phyloP scores from a whole-genome alignment of 2,329 filamentous ascomycete genomes.

The Hysterium pulicare region DNA sequence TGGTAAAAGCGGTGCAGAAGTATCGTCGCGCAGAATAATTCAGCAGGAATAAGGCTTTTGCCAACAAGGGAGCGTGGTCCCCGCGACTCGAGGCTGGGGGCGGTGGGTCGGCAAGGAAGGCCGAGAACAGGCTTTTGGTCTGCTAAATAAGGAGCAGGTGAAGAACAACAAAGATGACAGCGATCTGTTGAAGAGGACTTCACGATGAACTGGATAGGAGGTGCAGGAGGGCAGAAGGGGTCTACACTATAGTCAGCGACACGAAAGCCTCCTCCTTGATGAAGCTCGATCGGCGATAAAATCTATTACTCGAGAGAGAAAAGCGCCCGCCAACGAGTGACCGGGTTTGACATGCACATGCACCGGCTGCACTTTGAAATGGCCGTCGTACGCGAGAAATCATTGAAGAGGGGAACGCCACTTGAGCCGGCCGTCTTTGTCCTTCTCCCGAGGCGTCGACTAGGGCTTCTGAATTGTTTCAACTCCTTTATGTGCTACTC shows the following conservation, averaged over 20 bases:
- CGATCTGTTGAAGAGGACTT: too few relatives aligned
- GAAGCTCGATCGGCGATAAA: slow-evolving; percentile 4
- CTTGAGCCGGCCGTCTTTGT: too few relatives aligned
- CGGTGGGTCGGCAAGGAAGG: neutral
- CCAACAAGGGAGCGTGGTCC: neutral
- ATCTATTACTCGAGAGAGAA: slow-evolving; percentile 3
- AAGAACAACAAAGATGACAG: neutral
- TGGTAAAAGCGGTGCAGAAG: neutral
- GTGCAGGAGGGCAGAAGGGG: slow-evolving; percentile 1
- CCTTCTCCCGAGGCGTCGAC: too few relatives aligned
- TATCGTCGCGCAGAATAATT: neutral
- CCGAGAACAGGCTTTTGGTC: neutral
- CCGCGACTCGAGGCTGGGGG: neutral
- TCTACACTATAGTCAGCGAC: neutral
- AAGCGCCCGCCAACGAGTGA: too few relatives aligned
- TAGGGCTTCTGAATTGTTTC: too few relatives aligned
- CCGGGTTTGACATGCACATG: too few relatives aligned
- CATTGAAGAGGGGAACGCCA: too few relatives aligned
- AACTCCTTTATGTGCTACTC: too few relatives aligned
- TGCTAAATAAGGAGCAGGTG: neutral
- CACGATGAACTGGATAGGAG: neutral
- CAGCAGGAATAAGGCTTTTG: neutral
- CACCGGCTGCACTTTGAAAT: too few relatives aligned
- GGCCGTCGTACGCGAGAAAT: too few relatives aligned
- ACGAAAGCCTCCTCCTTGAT: slow-evolving; percentile 1